phyloP scores from a whole-genome alignment of 2,329 filamentous ascomycete genomes.

The Claviceps sp. region DNA sequence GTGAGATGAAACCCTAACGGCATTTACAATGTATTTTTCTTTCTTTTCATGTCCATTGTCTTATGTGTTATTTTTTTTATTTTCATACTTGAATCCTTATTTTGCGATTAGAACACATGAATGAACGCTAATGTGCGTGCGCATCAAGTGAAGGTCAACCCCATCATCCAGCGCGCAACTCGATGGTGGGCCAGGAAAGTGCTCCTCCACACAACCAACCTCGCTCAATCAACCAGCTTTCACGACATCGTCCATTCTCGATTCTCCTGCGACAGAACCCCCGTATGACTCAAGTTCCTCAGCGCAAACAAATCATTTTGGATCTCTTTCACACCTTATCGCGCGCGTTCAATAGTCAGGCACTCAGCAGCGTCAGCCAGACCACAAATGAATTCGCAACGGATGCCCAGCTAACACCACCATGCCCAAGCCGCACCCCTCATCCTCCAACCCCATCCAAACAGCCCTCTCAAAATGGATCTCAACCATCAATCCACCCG shows the following conservation, averaged over 20 bases:
- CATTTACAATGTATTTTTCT: constrained; percentile 5
- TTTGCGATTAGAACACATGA: background rate
- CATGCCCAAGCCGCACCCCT: constrained; percentile 14
- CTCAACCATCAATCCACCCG: constrained; percentile 3
- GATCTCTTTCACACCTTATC: background rate
- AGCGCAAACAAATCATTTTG: background rate
- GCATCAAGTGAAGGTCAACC: background rate
- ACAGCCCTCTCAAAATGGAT: constrained; percentile 19
- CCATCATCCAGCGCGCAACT: background rate
- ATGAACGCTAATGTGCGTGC: background rate
- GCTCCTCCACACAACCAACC: background rate
- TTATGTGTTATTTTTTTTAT: background rate
- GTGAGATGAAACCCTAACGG: constrained; percentile 16
- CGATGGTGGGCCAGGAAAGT: background rate
- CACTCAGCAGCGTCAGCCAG: background rate
- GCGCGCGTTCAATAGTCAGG: background rate
- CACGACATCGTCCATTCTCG: background rate
- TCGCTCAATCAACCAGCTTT: background rate
- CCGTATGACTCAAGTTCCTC: background rate
- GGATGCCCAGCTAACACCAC: background rate
- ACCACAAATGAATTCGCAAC: background rate
- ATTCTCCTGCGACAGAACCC: background rate
- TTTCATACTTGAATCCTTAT: too few species aligned
- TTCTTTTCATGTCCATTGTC: background rate
- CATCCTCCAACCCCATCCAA: constrained; percentile 17